Percentiles rank a stretch among this genome's conserved stretches.
Conservation (phyloP, 345 rosid genomes). For the Salix brachista region DNA sequence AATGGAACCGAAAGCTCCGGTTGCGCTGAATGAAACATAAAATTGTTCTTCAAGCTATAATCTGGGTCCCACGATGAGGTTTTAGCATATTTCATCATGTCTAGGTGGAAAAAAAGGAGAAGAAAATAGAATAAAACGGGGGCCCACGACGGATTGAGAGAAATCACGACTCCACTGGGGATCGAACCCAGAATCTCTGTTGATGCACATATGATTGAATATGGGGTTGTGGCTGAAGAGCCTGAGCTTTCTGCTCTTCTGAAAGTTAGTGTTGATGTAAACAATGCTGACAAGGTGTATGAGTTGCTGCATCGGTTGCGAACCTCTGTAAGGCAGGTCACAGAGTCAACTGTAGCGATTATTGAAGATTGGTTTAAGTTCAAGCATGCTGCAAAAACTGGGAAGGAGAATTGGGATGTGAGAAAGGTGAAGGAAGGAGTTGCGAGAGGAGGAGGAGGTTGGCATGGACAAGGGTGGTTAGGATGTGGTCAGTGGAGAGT, state of each 20-base stretch:
- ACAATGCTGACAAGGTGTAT: slow-evolving; percentile 60
- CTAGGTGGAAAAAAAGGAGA: too few species aligned
- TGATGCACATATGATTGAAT: slow-evolving; percentile 72
- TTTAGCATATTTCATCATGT: too few species aligned
- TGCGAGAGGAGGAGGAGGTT: slow-evolving; percentile 84
- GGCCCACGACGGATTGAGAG: too few species aligned
- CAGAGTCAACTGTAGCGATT: slow-evolving; percentile 45
- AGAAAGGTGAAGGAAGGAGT: slow-evolving; percentile 53
- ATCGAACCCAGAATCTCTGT: slow-evolving; percentile 89
- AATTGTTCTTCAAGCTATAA: too few species aligned
- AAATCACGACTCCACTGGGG: slow-evolving; percentile 60
- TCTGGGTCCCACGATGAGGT: too few species aligned
- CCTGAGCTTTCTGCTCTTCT: slow-evolving; percentile 81
- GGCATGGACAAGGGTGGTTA: slow-evolving; percentile 98
- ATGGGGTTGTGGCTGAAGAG: slow-evolving; percentile 70
- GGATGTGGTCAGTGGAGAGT: slow-evolving; percentile 78
- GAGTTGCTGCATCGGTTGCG: slow-evolving; percentile 73
- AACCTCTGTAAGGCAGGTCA: slow-evolving; percentile 67
- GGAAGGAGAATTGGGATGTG: slow-evolving; percentile 57
- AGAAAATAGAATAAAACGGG: too few species aligned
- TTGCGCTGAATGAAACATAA: too few species aligned
- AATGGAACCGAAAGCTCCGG: too few species aligned
- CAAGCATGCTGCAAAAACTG: slow-evolving; percentile 50
- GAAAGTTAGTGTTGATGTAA: slow-evolving; percentile 52
- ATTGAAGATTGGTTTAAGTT: slow-evolving; percentile 78